These are phyloP conservation scores for Bombardia bombarda DNA, from an alignment of 495 filamentous ascomycete genomes.

Conservation along the genomic window DNA sequence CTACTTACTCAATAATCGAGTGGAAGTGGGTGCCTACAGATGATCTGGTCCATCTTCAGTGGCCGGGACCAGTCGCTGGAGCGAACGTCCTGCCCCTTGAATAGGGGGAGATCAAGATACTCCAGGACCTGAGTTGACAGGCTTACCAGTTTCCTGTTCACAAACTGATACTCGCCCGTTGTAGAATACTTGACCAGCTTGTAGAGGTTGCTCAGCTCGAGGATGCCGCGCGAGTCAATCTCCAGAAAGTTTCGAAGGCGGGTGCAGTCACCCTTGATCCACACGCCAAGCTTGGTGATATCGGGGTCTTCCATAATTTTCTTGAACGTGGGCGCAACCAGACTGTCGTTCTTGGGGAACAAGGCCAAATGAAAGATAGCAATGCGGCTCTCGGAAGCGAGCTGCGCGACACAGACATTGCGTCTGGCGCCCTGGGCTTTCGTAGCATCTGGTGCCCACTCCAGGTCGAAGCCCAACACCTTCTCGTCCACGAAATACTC, in stretches of 20 bases:
- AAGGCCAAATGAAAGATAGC: conserved; percentile 71
- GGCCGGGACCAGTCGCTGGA: conserved; percentile 61
- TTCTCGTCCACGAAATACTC: conserved; percentile 60
- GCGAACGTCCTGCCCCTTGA: conserved; percentile 61
- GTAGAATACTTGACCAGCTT: conserved; percentile 59
- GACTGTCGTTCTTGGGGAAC: conserved; percentile 44
- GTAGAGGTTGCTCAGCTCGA: conserved; percentile 76
- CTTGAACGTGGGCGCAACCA: conserved; percentile 64
- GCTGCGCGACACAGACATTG: conserved; percentile 71
- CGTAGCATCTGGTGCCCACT: conserved; percentile 58
- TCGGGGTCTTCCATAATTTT: conserved; percentile 60
- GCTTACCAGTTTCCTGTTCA: conserved; percentile 60
- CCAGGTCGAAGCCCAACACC: conserved; percentile 77
- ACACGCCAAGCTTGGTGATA: conserved; percentile 72
- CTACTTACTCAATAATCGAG: neutral
- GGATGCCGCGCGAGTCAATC: conserved; percentile 54
- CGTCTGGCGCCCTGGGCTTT: conserved; percentile 40
- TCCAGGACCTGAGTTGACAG: conserved; percentile 62
- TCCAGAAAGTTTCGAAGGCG: conserved; percentile 58
- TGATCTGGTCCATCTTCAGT: conserved; percentile 57
- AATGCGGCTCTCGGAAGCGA: conserved; percentile 73
- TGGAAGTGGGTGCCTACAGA: conserved; percentile 46
- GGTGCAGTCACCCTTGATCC: conserved; percentile 64
- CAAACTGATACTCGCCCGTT: conserved; percentile 35
- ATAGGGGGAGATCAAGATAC: conserved; percentile 66